These are phyloP conservation scores for Multifurca ochricompacta DNA, from an alignment of 768 basidiomycete genomes.

Conservation along the genomic window DNA sequence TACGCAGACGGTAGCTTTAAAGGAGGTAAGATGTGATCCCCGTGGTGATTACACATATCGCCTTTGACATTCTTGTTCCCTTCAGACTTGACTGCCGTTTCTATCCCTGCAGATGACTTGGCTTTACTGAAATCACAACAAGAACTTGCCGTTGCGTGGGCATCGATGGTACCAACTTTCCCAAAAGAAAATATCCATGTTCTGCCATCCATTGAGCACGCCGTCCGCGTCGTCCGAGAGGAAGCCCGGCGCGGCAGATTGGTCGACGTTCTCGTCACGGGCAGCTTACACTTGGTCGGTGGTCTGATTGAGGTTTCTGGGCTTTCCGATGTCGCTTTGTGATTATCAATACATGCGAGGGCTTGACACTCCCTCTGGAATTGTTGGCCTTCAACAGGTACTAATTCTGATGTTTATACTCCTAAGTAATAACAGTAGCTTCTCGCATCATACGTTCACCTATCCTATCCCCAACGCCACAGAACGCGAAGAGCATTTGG, in stretches of 20 bases:
- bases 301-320: constrained; percentile 90
- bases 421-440: too few relatives aligned
- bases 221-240: constrained; percentile 55
- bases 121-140: constrained; percentile 65
- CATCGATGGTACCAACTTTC: constrained; percentile 50
- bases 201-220: constrained; percentile 83
- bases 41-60: not conserved
- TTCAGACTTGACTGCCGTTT: constrained; percentile 70
- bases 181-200: constrained; percentile 61
- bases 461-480: not conserved
- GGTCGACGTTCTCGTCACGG: constrained; percentile 73
- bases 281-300: constrained; percentile 90
- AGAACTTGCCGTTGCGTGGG: constrained; percentile 71
- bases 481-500: too few relatives aligned
- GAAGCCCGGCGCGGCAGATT: constrained; percentile 27
- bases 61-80: constrained; percentile 11
- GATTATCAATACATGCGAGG: constrained; percentile 11
- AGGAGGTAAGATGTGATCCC: constrained; percentile 51
- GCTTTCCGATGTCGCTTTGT: constrained; percentile 62
- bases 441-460: not conserved
- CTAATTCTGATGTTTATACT: constrained; percentile 1
- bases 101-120: constrained; percentile 55
- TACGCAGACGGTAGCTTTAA: constrained; percentile 86
- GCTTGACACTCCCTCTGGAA: not conserved
- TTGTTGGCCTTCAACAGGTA: constrained; percentile 32